Base-by-base conservation (phyloP, 768 basidiomycete genomes). In the Tephrocybe sp. region DNA sequence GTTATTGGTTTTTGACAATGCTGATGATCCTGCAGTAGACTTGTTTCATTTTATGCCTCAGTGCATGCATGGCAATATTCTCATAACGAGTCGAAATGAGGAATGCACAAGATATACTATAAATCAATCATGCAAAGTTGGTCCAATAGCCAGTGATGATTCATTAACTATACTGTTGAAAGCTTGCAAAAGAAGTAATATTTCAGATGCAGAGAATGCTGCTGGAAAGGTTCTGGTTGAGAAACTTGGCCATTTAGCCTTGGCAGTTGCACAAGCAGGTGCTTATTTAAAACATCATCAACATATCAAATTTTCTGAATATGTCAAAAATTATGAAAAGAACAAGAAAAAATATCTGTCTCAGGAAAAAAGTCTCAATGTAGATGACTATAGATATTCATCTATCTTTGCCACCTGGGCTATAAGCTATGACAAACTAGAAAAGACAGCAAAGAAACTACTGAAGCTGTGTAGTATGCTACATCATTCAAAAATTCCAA, bases 251-350 rank as follows among this genome's bases (percentile, higher is more conserved):
- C 4, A 45, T 30, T 22, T 39, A 16, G 16, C 47, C n/a, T 23
- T 51, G 3, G 35, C 50, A 9, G 19, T 51, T 45, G 43, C 16
- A 10, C 50, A 51, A 20, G 50, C 50, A 39, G 50, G 36, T n/a
- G 36, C 36, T 0, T 51, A 45, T 45, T n/a, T 45, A 20, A 0
- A 12, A 14, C 13, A 34, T 7, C 17, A 45, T 26, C 6, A 38
- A 6, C 23, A 48, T 13, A 19, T 39, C 2, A 30, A 16, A 32
- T 5, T 48, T 4, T 5, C 4, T 17, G 26, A 48, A 20, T 45
- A 45, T 8, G 12, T 45, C 2, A 2, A 44, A 16, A 44, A 6
- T 12, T 44, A 20, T 13, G 17, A 34, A 20, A 33, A 17, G 16
- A 17, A 45, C 13, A 45, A 45, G 31, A 1, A 30, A 45, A 45